Percentiles rank a stretch among this genome's conserved stretches.
Conservation (phyloP, 2,329 filamentous ascomycete genomes). For the Curvularia eragrostidis region DNA sequence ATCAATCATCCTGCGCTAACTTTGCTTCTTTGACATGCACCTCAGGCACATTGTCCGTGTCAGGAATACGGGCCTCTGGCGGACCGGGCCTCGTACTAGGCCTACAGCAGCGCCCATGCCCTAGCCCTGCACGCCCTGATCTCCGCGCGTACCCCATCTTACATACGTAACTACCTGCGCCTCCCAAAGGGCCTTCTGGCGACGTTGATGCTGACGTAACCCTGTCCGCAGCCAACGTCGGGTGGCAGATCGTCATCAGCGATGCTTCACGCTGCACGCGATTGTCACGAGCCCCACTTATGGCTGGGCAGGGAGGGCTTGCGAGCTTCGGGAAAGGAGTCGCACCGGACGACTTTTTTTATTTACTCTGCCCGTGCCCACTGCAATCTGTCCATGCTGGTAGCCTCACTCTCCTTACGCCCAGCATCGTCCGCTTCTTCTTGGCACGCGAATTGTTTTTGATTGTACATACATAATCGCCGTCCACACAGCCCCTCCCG, state of each 20-base stretch:
- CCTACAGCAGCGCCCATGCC: not conserved
- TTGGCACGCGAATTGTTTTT: not conserved
- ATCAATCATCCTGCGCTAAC: not conserved
- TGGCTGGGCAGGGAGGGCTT: constrained; percentile 2
- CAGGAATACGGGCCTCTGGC: not conserved
- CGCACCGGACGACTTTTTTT: constrained; percentile 4
- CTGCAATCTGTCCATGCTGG: not conserved
- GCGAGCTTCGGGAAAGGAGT: constrained; percentile 14
- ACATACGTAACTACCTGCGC: not conserved
- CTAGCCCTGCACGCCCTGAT: not conserved
- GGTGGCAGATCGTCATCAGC: constrained; percentile 3
- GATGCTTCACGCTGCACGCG: not conserved
- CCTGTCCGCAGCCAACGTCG: not conserved
- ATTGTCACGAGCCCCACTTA: constrained; percentile 7
- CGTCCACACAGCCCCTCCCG: not conserved
- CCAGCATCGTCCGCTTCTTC: not conserved
- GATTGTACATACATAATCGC: not conserved
- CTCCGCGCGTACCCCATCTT: not conserved
- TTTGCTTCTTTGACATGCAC: not conserved
- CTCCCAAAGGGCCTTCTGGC: not conserved
- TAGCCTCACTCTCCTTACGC: not conserved
- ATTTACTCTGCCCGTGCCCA: not conserved
- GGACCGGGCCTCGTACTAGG: not conserved
- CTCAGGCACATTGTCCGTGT: not conserved
- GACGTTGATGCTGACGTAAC: constrained; percentile 11